Conservation (phyloP, 75 land plant genomes). For the Cryptomeria japonica region DNA sequence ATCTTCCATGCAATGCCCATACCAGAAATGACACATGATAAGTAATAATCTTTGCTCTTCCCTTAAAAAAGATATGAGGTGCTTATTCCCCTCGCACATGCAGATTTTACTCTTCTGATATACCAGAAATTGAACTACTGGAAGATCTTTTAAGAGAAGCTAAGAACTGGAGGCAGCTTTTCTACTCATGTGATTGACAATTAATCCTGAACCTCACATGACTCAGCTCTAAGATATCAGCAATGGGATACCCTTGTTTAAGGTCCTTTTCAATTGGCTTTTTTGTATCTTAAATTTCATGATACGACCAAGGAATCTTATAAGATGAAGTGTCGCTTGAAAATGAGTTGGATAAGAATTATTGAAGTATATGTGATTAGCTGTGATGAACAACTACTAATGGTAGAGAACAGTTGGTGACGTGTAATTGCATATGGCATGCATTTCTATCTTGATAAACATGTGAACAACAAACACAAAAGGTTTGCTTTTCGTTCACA, state of each 20-base stretch:
- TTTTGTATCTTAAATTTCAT: background rate
- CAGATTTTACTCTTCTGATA: too few species aligned
- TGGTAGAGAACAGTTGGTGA: conserved; percentile 13
- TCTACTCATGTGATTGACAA: too few species aligned
- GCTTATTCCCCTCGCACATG: too few species aligned
- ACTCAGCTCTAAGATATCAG: too few species aligned
- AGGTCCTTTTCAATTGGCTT: conserved; percentile 10
- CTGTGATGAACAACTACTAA: background rate
- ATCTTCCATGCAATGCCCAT: conserved; percentile 30
- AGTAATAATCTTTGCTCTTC: too few species aligned
- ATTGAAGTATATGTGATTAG: conserved; percentile 12
- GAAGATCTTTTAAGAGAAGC: too few species aligned
- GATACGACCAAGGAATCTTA: conserved; percentile 3
- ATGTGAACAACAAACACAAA: conserved; percentile 25
- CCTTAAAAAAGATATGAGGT: too few species aligned
- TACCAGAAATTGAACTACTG: too few species aligned
- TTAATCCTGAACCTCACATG: too few species aligned
- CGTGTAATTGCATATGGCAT: conserved; percentile 9
- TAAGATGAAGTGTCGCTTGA: background rate
- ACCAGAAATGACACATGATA: too few species aligned
- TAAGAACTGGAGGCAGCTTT: too few species aligned
- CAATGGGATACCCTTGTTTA: too few species aligned
- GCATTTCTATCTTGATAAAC: conserved; percentile 19
- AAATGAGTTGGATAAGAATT: conserved; percentile 13
- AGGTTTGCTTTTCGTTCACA: background rate